A percentile compares a stretch with the other conserved stretches of the same genome.
These are phyloP conservation scores for Beauveria scarabaeidicola DNA, from an alignment of 2,329 filamentous ascomycete species.

Conservation along the genomic window DNA sequence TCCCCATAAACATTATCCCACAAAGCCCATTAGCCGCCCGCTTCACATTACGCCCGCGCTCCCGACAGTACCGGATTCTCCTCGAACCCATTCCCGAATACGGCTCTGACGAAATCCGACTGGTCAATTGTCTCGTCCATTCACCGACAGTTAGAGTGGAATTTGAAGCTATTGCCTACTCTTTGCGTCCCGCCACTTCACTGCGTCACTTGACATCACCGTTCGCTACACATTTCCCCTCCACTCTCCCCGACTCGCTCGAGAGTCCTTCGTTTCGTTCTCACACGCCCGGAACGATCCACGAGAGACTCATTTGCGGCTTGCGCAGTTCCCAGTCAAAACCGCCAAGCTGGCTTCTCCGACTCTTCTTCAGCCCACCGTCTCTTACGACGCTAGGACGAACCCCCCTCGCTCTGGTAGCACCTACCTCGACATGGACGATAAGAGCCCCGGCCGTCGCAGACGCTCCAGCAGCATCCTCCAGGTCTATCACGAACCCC, in stretches of 20 bases:
- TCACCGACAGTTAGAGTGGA: background rate
- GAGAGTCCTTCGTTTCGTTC: background rate
- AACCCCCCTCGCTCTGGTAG: slow-evolving; percentile 56
- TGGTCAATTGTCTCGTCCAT: background rate
- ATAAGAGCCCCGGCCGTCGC: slow-evolving; percentile 61
- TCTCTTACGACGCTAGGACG: slow-evolving; percentile 81
- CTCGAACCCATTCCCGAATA: background rate
- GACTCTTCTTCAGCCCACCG: slow-evolving; percentile 77
- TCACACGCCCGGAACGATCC: background rate
- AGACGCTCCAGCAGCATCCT: slow-evolving; percentile 92
- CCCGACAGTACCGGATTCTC: background rate
- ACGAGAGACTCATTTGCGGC: background rate
- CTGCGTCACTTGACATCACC: background rate
- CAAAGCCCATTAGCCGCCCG: background rate
- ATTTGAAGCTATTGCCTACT: background rate
- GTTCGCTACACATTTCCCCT: background rate
- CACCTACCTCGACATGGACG: slow-evolving; percentile 51
- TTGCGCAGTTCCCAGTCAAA: slow-evolving; percentile 34
- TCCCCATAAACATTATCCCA: background rate
- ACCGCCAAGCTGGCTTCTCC: slow-evolving; percentile 95
- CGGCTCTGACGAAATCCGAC: background rate
- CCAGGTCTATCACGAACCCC: slow-evolving; percentile 89
- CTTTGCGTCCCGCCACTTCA: background rate
- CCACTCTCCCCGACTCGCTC: background rate
- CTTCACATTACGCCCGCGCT: background rate